Percentiles rank a stretch among this genome's conserved stretches.
These are phyloP conservation scores for Fusarium xyrophilum DNA, from an alignment of 2,329 filamentous ascomycete genomes.

Conservation along the genomic window DNA sequence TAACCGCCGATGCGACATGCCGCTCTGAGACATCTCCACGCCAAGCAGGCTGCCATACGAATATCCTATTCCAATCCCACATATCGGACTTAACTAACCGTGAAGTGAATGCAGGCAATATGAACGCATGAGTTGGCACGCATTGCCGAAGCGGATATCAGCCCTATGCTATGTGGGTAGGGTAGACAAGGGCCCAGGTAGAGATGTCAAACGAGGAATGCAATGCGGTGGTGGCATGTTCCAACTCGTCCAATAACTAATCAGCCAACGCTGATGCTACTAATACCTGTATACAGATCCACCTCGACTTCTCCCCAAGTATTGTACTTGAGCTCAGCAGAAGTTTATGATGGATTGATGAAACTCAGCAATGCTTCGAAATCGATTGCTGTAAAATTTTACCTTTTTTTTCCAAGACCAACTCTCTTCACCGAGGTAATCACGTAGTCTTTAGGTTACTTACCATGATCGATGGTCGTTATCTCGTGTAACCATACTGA, in stretches of 20 bases:
- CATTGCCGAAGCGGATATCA: slow-evolving; percentile 10
- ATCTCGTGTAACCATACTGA: not conserved
- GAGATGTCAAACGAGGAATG: slow-evolving; percentile 17
- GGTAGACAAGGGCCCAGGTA: not conserved
- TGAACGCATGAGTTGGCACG: slow-evolving; percentile 14
- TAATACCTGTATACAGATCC: not conserved
- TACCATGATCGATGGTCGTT: not conserved
- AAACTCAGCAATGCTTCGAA: no score
- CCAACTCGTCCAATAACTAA: not conserved
- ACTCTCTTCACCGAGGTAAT: not conserved
- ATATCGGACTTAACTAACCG: not conserved
- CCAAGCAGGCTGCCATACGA: slow-evolving; percentile 22
- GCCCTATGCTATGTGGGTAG: slow-evolving; percentile 13
- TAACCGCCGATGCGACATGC: slow-evolving; percentile 8
- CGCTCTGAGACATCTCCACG: slow-evolving; percentile 11
- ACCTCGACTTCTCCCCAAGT: not conserved
- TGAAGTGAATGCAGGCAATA: slow-evolving; percentile 1
- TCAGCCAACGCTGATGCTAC: not conserved
- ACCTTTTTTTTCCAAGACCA: not conserved
- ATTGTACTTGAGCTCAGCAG: not conserved
- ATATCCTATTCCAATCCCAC: not conserved
- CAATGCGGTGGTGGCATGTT: slow-evolving; percentile 8
- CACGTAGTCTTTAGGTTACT: not conserved
- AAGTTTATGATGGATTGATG: not conserved
- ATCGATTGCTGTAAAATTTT: no score